Conservation (phyloP, 2,329 filamentous ascomycete species). For the Beauveria sp. region DNA sequence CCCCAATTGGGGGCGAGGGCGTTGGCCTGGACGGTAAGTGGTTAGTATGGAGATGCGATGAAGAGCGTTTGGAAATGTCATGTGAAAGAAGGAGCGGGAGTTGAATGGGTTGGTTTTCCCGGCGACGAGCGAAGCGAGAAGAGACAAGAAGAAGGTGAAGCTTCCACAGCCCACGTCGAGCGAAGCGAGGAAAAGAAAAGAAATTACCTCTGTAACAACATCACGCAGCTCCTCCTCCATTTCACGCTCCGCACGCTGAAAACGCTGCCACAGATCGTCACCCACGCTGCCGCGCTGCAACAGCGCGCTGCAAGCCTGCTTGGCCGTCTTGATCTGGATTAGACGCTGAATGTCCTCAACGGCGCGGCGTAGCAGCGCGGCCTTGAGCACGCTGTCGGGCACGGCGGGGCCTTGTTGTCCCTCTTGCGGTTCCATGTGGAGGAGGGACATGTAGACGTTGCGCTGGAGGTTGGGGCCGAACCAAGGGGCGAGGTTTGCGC, state of each 20-base stretch:
- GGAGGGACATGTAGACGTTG: constrained; percentile 87
- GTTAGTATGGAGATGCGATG: no score
- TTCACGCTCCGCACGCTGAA: constrained; percentile 88
- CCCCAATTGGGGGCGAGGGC: constrained; percentile 85
- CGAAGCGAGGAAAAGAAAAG: constrained; percentile 2
- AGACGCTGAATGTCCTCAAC: constrained; percentile 90
- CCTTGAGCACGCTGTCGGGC: constrained; percentile 79
- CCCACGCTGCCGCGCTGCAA: constrained; percentile 88
- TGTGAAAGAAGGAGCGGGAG: neutral
- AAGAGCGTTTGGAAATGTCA: neutral
- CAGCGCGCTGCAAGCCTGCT: constrained; percentile 76
- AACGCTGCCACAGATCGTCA: constrained; percentile 92
- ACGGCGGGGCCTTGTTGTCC: constrained; percentile 59
- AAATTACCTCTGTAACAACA: constrained; percentile 77
- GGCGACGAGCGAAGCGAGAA: no score
- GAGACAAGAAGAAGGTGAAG: no score
- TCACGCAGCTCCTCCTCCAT: constrained; percentile 94
- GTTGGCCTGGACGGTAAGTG: constrained; percentile 62
- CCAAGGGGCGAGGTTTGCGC: constrained; percentile 85
- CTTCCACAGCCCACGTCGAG: neutral
- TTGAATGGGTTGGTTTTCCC: no score
- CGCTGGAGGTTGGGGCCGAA: constrained; percentile 85
- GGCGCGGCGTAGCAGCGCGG: constrained; percentile 80
- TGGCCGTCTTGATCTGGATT: constrained; percentile 79
- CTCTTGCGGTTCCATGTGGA: constrained; percentile 64